These are phyloP conservation scores for Ophiostoma himal-ulmi DNA, from an alignment of 2,329 filamentous ascomycete species.

Conservation along the genomic window DNA sequence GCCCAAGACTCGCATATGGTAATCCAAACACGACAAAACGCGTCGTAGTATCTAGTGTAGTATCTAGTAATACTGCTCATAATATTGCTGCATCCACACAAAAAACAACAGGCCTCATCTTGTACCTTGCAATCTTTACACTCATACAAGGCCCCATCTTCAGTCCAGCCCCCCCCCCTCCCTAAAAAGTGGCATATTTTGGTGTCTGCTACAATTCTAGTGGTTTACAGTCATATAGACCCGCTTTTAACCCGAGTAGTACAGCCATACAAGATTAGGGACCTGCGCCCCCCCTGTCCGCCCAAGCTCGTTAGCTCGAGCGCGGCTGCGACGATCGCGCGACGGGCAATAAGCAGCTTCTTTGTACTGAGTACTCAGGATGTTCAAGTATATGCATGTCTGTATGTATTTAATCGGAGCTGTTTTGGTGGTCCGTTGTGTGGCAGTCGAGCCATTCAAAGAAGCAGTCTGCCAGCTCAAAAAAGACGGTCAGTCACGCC, in stretches of 20 bases:
- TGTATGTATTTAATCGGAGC: background rate
- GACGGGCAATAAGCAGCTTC: conserved; percentile 14
- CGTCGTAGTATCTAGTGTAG: background rate
- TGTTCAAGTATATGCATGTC: too few species aligned
- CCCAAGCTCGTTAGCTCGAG: conserved; percentile 19
- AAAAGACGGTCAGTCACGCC: conserved; percentile 13
- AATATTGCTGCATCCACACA: background rate
- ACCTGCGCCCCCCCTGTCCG: conserved; percentile 17
- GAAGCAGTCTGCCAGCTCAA: background rate
- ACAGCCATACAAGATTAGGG: conserved; percentile 22
- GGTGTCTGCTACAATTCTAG: background rate
- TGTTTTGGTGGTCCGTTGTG: background rate
- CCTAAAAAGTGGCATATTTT: conserved; percentile 12
- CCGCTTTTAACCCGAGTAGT: conserved; percentile 16
- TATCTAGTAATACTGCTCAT: background rate
- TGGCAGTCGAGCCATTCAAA: background rate
- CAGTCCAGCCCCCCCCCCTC: background rate
- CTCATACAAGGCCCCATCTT: background rate
- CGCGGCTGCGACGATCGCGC: conserved; percentile 24
- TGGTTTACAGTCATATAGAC: conserved; percentile 11
- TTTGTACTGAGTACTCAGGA: background rate
- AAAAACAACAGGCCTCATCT: conserved; percentile 8
- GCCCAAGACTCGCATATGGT: background rate
- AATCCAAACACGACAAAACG: background rate
- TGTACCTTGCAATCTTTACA: background rate